Evolutionary conservation across 148 eudicot species (phyloP).

Genomic region (Nepenthes mirabilis): DNA sequence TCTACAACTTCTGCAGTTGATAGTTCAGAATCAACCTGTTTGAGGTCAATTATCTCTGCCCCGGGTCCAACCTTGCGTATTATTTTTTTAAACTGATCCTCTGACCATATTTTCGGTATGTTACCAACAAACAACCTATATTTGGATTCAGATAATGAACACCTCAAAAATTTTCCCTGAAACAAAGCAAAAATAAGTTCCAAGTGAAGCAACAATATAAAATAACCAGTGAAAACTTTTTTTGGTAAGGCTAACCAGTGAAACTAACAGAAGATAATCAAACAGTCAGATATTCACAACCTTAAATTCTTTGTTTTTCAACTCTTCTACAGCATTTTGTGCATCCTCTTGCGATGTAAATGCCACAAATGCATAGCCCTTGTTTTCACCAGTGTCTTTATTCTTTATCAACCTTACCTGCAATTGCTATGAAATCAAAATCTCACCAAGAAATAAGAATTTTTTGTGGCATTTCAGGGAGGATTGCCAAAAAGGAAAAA

Average conservation of each 20-base stretch:
- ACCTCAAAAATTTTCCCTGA: slow-evolving; percentile 81
- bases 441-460: neutral
- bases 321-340: slow-evolving; percentile 72
- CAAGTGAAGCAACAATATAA: neutral
- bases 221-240: neutral
- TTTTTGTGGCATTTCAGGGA: neutral
- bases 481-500: neutral
- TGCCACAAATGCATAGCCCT: slow-evolving; percentile 89
- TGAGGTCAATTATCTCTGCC: slow-evolving; percentile 75
- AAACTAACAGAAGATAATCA: neutral
- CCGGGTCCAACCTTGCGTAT: slow-evolving; percentile 91
- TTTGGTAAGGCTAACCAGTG: neutral
- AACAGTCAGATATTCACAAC: slow-evolving; percentile 12
- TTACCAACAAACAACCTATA: slow-evolving; percentile 86
- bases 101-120: slow-evolving; percentile 82
- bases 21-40: slow-evolving; percentile 42
- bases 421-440: slow-evolving; percentile 6
- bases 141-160: slow-evolving; percentile 83
- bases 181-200: slow-evolving; percentile 2
- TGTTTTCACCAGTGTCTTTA: slow-evolving; percentile 81
- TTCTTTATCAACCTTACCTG: slow-evolving; percentile 80
- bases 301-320: slow-evolving; percentile 85
- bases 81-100: slow-evolving; percentile 67
- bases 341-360: slow-evolving; percentile 68
- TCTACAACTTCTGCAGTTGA: neutral